Base-by-base conservation (phyloP, 441 rosid genomes). In the Erodium trifolium region DNA sequence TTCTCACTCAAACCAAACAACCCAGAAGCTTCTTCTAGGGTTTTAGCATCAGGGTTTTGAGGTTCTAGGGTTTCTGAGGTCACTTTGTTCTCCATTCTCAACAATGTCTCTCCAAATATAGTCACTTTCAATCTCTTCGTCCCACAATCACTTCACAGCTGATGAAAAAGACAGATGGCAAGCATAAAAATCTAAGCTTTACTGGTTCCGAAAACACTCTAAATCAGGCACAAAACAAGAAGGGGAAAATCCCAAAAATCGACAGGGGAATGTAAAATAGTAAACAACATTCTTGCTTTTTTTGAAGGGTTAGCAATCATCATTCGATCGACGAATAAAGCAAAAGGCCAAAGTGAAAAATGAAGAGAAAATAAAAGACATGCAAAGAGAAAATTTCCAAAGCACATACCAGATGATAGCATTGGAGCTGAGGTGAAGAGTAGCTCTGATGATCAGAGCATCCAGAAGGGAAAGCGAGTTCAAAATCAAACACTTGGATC, bases 11-110 rank as follows among this genome's bases (percentile, higher is more conserved):
- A 78, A 70, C 77, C 68, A 17, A 73, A 67, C 19, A 67, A 73
- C 39, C 27, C 78, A 67, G 71, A 49, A 14, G 63, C 60, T 51
- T 71, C 75, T 69, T 73, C 81, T 70, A 82, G 84, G 88, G 80
- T 82, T 80, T 80, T 64, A 64, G 65, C 81, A 79, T 70, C 77
- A 49, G 79, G 76, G 79, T 68, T 66, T 70, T 80, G 72, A 35
- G 71, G 70, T 66, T 80, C 82, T 67, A 82, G 72, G 70, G 81
- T 76, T 79, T 69, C 81, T 45, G 76, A 79, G 79, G 76, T 75
- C 74, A 65, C 72, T 69, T 76, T 68, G 73, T 51, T 70, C 35
- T 79, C 81, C 87, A 79, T 79, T 11, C 19, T 69, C 68, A 37
- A 65, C 37, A 75, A 73, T 18, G 68, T 8, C n/a, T 23, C 39